Evolutionary conservation across 1,139 yeast genomes (phyloP).

Genomic region (Meyerozyma guilliermondii): DNA sequence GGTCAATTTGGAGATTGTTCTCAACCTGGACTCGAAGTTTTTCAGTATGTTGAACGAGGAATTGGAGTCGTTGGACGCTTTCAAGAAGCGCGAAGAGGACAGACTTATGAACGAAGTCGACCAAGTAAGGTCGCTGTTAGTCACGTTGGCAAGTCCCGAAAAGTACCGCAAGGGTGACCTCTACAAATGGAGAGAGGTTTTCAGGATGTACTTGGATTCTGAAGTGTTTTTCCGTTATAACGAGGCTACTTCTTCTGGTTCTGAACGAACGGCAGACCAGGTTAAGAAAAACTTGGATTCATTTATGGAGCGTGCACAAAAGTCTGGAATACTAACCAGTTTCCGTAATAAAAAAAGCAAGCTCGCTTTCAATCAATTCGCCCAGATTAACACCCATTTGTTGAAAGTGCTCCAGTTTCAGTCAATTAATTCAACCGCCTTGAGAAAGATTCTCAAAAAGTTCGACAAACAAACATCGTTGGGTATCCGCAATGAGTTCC

Average conservation of each 20-base stretch:
- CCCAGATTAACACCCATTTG: conserved; percentile 49
- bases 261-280: conserved; percentile 34
- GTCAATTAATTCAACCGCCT: conserved; percentile 57
- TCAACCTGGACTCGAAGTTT: conserved; percentile 46
- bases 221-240: conserved; percentile 60
- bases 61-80: conserved; percentile 43
- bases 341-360: conserved; percentile 49
- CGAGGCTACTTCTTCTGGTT: conserved; percentile 36
- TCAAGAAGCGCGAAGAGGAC: conserved; percentile 41
- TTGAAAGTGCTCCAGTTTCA: conserved; percentile 59
- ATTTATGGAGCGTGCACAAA: conserved; percentile 42
- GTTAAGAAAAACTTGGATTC: conserved; percentile 35
- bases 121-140: conserved; percentile 34
- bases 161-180: conserved; percentile 45
- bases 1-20: conserved; percentile 23
- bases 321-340: conserved; percentile 31
- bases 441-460: conserved; percentile 63
- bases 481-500: conserved; percentile 43
- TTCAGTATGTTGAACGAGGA: conserved; percentile 56
- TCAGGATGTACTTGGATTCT: conserved; percentile 58
- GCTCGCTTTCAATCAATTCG: conserved; percentile 45
- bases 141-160: conserved; percentile 34
- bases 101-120: conserved; percentile 42
- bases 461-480: conserved; percentile 69
- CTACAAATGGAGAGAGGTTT: conserved; percentile 68